Percentiles rank a stretch among this genome's conserved stretches.
These are phyloP conservation scores for Ophiocytium majus DNA, from an alignment of 352 stramenopile genomes.

Conservation along the genomic window DNA sequence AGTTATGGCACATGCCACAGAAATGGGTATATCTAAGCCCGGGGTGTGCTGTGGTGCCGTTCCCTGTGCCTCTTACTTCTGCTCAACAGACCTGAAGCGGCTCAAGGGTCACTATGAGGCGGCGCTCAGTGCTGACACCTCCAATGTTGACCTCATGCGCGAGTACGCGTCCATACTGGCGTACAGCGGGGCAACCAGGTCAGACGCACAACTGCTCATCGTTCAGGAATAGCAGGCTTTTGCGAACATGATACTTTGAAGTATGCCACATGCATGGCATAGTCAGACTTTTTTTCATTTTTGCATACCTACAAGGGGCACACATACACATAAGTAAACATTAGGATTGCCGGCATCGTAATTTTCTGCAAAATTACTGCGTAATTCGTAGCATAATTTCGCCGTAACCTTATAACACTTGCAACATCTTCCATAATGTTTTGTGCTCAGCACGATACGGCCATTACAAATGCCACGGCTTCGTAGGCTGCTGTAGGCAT, in stretches of 20 bases:
- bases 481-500: no score
- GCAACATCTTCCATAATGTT: no score
- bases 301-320: not conserved
- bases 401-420: no score
- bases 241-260: not conserved
- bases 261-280: not conserved
- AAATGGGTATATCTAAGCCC: no score
- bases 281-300: not conserved
- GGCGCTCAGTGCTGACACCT: not conserved
- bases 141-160: not conserved
- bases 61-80: no score
- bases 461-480: no score
- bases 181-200: not conserved
- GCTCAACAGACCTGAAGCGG: not conserved
- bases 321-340: not conserved
- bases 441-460: no score
- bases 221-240: not conserved
- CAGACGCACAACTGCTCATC: not conserved
- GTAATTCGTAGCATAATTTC: no score
- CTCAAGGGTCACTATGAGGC: constrained; percentile 7
- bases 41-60: no score
- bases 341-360: not conserved
- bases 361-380: not conserved
- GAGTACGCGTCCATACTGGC: not conserved
- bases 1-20: no score